Evolutionary conservation across 345 rosid genomes (phyloP), one percentile per base, ranked within the genome.

Genomic region (Brassica carinata): DNA sequence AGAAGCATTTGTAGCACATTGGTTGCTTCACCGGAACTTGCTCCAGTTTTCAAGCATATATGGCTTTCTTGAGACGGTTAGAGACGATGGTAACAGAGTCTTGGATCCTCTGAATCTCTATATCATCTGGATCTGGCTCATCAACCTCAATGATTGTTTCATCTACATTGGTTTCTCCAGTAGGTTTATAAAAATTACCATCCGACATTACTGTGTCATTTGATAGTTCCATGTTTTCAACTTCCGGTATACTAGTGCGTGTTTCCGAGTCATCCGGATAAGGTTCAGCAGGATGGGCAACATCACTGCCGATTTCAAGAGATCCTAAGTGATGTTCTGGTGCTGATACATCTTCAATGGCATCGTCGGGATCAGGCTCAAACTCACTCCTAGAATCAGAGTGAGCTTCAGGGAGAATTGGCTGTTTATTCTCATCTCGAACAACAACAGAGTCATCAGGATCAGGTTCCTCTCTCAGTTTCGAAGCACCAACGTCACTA

Each of bases 91-190:
- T 67, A 74, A 92, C 92, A 58, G 97, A 85, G 82, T 92, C 92
- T 82, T 88, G 97, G 36, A 93, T 96, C 81, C 93, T 89, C 66
- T 74, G 87, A 69, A 93, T 61, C 87, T 92, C 99, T 80, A 83
- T 77, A 74, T 90, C 91, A 80, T 90, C 94, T 66, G 91, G 97
- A 84, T 87, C 91, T 2, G 92, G 94, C 79, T 93, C 97, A 79
- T 86, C 87, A 23, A 83, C 85, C 66, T 85, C 83, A 86, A 85
- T 81, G 75, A 71, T 40, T 27, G 87, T 83, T 74, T 79, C 74
- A 18, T 33, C 69, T 59, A 11, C 70, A 71, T 5, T 29, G 55
- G 18, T 14, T 36, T 68, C 73, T 68, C 59, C 73, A 58, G 7
- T 38, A 55, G 55, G 53, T 29, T n/a, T 11, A 67, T 15, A 59